Evolutionary conservation across 495 filamentous ascomycete genomes (phyloP).

Genomic region (Acidiella bohemica): DNA sequence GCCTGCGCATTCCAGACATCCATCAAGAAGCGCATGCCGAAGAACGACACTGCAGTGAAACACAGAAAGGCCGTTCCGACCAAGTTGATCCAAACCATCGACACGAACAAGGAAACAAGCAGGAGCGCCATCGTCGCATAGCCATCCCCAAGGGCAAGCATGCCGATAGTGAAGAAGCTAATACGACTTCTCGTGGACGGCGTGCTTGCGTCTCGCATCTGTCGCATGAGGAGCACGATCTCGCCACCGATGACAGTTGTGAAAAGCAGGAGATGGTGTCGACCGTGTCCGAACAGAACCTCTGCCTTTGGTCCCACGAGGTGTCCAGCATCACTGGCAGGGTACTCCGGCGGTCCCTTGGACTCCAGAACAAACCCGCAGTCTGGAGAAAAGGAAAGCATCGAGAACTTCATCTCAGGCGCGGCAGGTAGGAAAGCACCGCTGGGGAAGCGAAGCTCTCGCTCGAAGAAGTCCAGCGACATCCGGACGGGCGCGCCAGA

Average conservation of each 20-base stretch:
- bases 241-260: slow-evolving; percentile 53
- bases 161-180: slow-evolving; percentile 73
- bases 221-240: slow-evolving; percentile 59
- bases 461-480: slow-evolving; percentile 48
- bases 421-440: slow-evolving; percentile 57
- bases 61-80: slow-evolving; percentile 56
- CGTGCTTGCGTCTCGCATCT: slow-evolving; percentile 84
- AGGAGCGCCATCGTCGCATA: slow-evolving; percentile 49
- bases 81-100: slow-evolving; percentile 55
- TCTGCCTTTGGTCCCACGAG: slow-evolving; percentile 69
- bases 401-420: slow-evolving; percentile 66
- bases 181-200: slow-evolving; percentile 87
- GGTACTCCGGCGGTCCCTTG: slow-evolving; percentile 62
- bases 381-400: slow-evolving; percentile 82
- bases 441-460: slow-evolving; percentile 72
- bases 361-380: slow-evolving; percentile 86
- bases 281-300: slow-evolving; percentile 50
- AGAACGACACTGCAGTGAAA: slow-evolving; percentile 55
- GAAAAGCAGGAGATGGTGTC: slow-evolving; percentile 53
- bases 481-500: background rate
- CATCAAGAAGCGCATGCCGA: slow-evolving; percentile 72
- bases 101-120: slow-evolving; percentile 47
- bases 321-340: slow-evolving; percentile 50
- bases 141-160: slow-evolving; percentile 80
- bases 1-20: slow-evolving; percentile 81